Evolutionary conservation across 2,329 filamentous ascomycete species (phyloP).

Genomic region (Zymoseptoria tritici): DNA sequence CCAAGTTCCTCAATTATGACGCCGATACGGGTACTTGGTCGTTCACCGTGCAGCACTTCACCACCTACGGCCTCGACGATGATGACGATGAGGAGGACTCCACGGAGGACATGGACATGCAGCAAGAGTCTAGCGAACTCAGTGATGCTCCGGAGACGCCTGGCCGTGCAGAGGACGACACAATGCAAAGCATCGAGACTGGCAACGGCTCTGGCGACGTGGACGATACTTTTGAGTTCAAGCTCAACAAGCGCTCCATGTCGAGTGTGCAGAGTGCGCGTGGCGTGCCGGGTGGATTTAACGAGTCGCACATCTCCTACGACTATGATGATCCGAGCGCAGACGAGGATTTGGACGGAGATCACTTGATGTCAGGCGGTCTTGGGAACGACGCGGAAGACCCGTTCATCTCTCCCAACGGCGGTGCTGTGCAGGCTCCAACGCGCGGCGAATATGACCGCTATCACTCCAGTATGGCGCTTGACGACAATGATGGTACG

Average conservation of each 20-base stretch:
- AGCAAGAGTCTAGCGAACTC: slow-evolving; percentile 46
- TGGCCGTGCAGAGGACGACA: slow-evolving; percentile 16
- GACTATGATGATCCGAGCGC: slow-evolving; percentile 45
- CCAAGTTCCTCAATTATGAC: slow-evolving; percentile 75
- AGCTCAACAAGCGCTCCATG: slow-evolving; percentile 39
- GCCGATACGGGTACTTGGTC: slow-evolving; percentile 75
- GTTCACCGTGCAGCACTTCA: slow-evolving; percentile 93
- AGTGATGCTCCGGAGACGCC: slow-evolving; percentile 29
- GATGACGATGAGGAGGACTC: slow-evolving; percentile 56
- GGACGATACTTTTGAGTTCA: slow-evolving; percentile 52
- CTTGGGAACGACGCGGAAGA: slow-evolving; percentile 18
- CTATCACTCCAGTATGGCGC: slow-evolving; percentile 25
- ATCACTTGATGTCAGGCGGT: slow-evolving; percentile 28
- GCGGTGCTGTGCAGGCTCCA: slow-evolving; percentile 25
- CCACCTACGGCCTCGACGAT: slow-evolving; percentile 83
- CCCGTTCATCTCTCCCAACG: slow-evolving; percentile 18
- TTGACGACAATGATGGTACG: slow-evolving; percentile 37
- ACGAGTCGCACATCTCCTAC: slow-evolving; percentile 40
- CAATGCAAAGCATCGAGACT: slow-evolving; percentile 23
- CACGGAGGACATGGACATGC: slow-evolving; percentile 47
- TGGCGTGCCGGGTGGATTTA: slow-evolving; percentile 74
- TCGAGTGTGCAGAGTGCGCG: slow-evolving; percentile 14
- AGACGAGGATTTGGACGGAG: slow-evolving; percentile 36
- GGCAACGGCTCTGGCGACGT: slow-evolving; percentile 13
- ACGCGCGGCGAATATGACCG: slow-evolving; percentile 22